Evolutionary conservation across 2,329 filamentous ascomycete species (phyloP).

Genomic region (Talaromyces funiculosus): DNA sequence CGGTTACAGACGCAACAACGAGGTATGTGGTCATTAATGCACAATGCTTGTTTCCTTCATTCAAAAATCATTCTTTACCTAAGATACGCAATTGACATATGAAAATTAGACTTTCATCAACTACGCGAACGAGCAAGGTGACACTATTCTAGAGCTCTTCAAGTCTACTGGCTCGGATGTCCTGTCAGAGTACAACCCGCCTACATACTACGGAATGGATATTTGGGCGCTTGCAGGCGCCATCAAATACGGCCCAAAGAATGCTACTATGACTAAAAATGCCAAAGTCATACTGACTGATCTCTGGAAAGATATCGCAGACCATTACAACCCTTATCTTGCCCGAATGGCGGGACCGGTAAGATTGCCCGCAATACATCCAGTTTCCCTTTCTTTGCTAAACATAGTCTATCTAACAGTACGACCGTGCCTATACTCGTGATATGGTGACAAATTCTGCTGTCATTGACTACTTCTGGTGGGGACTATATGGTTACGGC

Average conservation of each 20-base stretch:
- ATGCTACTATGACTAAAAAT: constrained; percentile 26
- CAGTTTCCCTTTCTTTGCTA: background rate
- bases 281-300: constrained; percentile 25
- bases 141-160: constrained; percentile 21
- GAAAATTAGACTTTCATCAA: constrained; percentile 24
- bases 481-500: constrained; percentile 40
- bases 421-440: constrained; percentile 37
- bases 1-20: constrained; percentile 35
- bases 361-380: background rate
- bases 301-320: constrained; percentile 34
- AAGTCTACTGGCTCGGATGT: constrained; percentile 26
- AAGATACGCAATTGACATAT: background rate
- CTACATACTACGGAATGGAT: constrained; percentile 41
- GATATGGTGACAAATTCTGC: constrained; percentile 38
- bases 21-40: constrained; percentile 5
- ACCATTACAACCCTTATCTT: constrained; percentile 34
- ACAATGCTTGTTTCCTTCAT: no score
- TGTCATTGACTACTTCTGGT: constrained; percentile 40
- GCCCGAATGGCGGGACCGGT: constrained; percentile 31
- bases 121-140: constrained; percentile 34
- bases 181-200: constrained; percentile 38
- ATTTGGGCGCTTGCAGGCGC: constrained; percentile 37
- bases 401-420: constrained; percentile 11
- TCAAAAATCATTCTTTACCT: background rate
- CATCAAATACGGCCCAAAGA: constrained; percentile 32